These are phyloP conservation scores for Ogataea hybrid DNA, from an alignment of 1,139 yeast species.

Conservation along the genomic window DNA sequence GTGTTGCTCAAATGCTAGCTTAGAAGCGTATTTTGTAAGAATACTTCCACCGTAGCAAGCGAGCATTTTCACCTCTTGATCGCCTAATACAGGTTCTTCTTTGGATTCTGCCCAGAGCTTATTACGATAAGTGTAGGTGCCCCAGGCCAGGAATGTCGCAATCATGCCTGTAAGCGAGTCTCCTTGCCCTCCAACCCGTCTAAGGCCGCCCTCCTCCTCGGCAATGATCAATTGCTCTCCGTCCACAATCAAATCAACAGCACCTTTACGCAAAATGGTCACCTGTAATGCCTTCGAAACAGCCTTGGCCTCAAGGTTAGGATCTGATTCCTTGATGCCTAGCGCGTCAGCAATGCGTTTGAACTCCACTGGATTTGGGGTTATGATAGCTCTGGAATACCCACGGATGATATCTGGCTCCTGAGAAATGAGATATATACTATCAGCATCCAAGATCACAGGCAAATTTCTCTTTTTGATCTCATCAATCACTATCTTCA, in stretches of 20 bases:
- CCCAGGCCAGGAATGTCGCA: constrained; percentile 67
- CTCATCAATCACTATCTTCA: constrained; percentile 56
- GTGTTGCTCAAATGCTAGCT: constrained; percentile 58
- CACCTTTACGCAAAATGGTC: constrained; percentile 72
- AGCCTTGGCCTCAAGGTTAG: constrained; percentile 19
- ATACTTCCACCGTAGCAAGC: constrained; percentile 76
- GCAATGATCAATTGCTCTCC: constrained; percentile 42
- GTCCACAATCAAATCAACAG: constrained; percentile 58
- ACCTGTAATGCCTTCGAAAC: constrained; percentile 60
- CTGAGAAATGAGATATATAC: constrained; percentile 59
- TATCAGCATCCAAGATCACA: constrained; percentile 87
- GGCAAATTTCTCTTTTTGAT: constrained; percentile 55
- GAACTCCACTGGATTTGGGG: constrained; percentile 91
- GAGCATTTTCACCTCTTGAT: constrained; percentile 47
- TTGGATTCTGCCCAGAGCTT: constrained; percentile 50
- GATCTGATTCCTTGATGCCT: constrained; percentile 34
- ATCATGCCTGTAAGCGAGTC: constrained; percentile 74
- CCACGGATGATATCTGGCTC: constrained; percentile 54
- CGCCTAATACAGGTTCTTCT: constrained; percentile 29
- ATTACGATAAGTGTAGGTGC: constrained; percentile 54
- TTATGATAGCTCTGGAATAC: constrained; percentile 58
- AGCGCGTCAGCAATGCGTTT: constrained; percentile 56
- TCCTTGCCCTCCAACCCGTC: constrained; percentile 88
- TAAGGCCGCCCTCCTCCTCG: constrained; percentile 57
- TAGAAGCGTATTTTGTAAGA: constrained; percentile 64